Evolutionary conservation across 2,329 filamentous ascomycete genomes (phyloP).

Genomic region (Paecilomyces niveus): DNA sequence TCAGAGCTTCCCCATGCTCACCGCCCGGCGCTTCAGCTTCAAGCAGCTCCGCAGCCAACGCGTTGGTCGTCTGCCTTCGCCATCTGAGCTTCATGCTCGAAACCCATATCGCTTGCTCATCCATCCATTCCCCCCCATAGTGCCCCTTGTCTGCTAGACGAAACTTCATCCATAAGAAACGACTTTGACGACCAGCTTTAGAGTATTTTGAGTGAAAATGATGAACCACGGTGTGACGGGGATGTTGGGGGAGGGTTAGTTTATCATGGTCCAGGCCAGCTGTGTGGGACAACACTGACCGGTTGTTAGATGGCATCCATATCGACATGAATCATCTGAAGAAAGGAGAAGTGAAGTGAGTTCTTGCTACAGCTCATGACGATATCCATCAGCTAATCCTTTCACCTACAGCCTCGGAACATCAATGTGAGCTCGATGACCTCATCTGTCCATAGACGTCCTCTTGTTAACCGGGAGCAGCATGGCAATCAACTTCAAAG

Average conservation of each 20-base stretch:
- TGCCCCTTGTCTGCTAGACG: background rate
- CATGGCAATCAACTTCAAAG: conserved; percentile 99
- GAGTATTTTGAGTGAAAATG: conserved; percentile 21
- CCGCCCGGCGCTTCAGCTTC: background rate
- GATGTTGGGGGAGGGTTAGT: conserved; percentile 39
- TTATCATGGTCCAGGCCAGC: background rate
- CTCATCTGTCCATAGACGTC: background rate
- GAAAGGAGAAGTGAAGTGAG: conserved; percentile 98
- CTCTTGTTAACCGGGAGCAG: conserved; percentile 41
- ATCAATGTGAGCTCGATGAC: conserved; percentile 66
- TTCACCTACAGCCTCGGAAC: conserved; percentile 68
- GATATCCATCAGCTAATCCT: conserved; percentile 23
- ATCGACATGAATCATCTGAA: conserved; percentile 98
- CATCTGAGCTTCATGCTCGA: conserved; percentile 2
- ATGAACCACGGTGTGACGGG: conserved; percentile 34
- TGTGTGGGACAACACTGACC: conserved; percentile 11
- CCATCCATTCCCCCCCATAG: background rate
- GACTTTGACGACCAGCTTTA: background rate
- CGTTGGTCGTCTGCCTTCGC: conserved; percentile 8
- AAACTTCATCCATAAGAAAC: background rate
- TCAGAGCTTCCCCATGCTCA: background rate
- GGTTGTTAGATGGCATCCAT: conserved; percentile 82
- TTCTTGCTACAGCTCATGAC: conserved; percentile 11
- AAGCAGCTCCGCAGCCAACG: conserved; percentile 1
- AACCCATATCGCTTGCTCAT: background rate